Conservation (phyloP, 2,329 filamentous ascomycete species). For the Neurospora sp. region DNA sequence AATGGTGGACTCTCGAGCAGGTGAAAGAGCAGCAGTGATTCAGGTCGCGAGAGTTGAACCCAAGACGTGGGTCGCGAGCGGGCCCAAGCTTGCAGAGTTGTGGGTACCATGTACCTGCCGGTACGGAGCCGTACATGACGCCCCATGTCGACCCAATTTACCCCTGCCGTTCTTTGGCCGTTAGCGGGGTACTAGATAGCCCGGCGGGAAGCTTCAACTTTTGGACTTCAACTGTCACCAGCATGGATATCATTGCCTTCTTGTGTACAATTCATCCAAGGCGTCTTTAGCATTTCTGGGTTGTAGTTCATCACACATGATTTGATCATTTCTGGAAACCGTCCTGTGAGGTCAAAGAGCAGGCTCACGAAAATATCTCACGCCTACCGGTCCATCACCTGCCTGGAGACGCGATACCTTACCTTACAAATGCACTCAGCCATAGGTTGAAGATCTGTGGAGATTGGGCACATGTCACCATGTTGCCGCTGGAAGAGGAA, state of each 20-base stretch:
- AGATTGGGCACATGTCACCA: background rate
- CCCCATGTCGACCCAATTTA: background rate
- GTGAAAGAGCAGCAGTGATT: background rate
- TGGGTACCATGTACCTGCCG: background rate
- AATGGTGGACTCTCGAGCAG: background rate
- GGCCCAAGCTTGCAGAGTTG: background rate
- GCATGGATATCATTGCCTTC: background rate
- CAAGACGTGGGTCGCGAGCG: background rate
- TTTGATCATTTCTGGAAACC: background rate
- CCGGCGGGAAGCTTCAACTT: background rate
- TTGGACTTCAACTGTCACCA: background rate
- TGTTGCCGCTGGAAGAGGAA: background rate
- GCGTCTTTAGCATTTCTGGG: background rate
- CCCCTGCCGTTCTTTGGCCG: background rate
- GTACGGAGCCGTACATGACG: background rate
- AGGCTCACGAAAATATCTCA: background rate
- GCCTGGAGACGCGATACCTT: background rate
- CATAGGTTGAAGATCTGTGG: background rate
- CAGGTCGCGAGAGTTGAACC: background rate
- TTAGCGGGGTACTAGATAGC: background rate
- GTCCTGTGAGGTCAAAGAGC: background rate
- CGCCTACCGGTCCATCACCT: background rate
- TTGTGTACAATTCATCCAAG: background rate
- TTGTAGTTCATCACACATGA: background rate
- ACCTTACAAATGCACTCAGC: background rate